Evolutionary conservation across 345 rosid species (phyloP).

Genomic region (Eucalyptus shirleyi): DNA sequence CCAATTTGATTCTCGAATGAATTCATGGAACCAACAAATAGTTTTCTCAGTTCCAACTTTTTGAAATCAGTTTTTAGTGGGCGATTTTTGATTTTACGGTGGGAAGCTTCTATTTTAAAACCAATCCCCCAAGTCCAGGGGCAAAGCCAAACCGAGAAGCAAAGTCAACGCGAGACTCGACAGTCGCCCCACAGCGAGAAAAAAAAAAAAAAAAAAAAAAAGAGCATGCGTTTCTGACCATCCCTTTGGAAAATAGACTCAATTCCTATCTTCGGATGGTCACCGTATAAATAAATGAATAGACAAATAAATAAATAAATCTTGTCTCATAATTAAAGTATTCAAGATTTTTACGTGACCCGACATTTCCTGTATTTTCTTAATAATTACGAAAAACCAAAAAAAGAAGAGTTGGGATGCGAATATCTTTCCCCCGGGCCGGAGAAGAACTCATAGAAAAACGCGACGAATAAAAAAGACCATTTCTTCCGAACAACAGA

Average conservation of each 20-base stretch:
- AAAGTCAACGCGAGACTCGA: neutral
- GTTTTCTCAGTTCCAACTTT: too few relatives aligned
- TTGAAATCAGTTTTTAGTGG: neutral
- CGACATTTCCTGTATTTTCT: neutral
- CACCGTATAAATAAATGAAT: neutral
- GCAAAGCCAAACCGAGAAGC: neutral
- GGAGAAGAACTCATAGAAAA: neutral
- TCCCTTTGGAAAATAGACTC: neutral
- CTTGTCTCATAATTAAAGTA: neutral
- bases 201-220: neutral
- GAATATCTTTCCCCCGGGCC: neutral
- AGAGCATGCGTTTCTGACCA: neutral
- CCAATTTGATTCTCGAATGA: neutral
- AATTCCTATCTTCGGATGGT: neutral
- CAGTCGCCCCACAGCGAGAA: neutral
- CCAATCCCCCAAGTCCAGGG: neutral
- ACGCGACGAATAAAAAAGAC: neutral
- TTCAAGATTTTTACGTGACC: neutral
- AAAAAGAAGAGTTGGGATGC: neutral
- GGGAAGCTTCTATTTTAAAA: neutral
- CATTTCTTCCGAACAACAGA: neutral
- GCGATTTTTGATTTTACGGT: too few relatives aligned
- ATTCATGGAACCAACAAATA: neutral
- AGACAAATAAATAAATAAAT: neutral
- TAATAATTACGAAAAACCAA: neutral